Evolutionary conservation across 345 rosid genomes (phyloP), one percentile per base, ranked within the genome.

Genomic region (Dimocarpus longan): DNA sequence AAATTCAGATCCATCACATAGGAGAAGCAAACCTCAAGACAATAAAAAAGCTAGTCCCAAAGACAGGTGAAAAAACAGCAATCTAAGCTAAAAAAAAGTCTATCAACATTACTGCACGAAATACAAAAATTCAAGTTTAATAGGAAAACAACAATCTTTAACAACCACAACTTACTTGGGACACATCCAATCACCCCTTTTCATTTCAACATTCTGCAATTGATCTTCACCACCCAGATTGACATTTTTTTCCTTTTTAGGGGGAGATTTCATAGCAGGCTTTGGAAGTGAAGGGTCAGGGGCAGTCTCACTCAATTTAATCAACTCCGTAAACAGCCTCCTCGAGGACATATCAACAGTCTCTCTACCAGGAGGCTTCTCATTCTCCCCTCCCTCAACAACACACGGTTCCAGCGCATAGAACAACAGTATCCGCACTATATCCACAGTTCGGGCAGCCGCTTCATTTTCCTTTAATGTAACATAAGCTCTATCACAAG

Each of bases 401-500:
- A 91, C 91, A 81, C 86, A 84, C 0, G 97, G 88, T 84, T 96
- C 97, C 75, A 94, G 84, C 5, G 97, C 95, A 81, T 90, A 86
- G 73, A 78, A 83, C 84, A 96, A 70, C 4, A 96, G 76, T 28
- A 93, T 71, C 24, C 97, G 93, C 82, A 94, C 90, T 42, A 96
- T 88, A 82, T 96, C 99, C 66, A 96, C 89, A 0, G 99, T 96
- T 1, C 97, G 90, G 57, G 97, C 92, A 81, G 83, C 87, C 71
- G 86, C 87, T 85, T 93, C 99, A 26, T 88, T 71, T 13, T 86
- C 92, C 82, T 93, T 90, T 1, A 93, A 80, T 60, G 87, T 83
- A 82, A 92, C 91, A 66, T 91, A 91, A 75, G 99, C 99, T 83
- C 92, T 90, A 79, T 96, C 99, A 86, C 99, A 96, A 11, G 97